These are phyloP conservation scores for Leccinum rimulosum DNA, from an alignment of 768 basidiomycete genomes.

Conservation along the genomic window DNA sequence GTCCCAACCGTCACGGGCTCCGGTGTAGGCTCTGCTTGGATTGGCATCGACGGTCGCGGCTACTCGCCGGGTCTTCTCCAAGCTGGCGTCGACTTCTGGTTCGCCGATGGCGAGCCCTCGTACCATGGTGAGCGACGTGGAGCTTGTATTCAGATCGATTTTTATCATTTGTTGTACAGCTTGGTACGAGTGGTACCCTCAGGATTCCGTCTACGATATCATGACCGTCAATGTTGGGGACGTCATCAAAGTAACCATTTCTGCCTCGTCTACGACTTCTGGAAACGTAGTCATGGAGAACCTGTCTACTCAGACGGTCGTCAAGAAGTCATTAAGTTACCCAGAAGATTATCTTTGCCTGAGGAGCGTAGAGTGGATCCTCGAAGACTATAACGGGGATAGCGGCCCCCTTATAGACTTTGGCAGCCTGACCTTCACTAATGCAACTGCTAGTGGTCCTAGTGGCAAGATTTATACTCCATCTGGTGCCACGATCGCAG, in stretches of 20 bases:
- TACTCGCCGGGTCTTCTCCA: slow-evolving; percentile 12
- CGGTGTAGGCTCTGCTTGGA: slow-evolving; percentile 10
- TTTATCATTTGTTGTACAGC: slow-evolving; percentile 8
- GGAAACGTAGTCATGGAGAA: slow-evolving; percentile 20
- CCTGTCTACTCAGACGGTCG: slow-evolving; percentile 12
- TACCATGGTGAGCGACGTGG: slow-evolving; percentile 5
- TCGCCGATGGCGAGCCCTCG: neutral
- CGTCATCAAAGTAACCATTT: slow-evolving; percentile 16
- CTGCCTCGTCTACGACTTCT: slow-evolving; percentile 18
- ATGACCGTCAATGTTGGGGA: slow-evolving; percentile 17
- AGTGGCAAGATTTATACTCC: slow-evolving; percentile 7
- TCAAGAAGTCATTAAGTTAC: slow-evolving; percentile 10
- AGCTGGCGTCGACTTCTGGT: slow-evolving; percentile 11
- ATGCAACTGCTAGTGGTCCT: slow-evolving; percentile 9
- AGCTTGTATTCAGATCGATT: neutral
- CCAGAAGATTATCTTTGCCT: slow-evolving; percentile 13
- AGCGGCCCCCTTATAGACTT: slow-evolving; percentile 18
- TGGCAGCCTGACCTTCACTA: slow-evolving; percentile 17
- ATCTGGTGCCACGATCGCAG: slow-evolving; percentile 7
- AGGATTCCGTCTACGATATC: slow-evolving; percentile 9
- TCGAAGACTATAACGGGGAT: slow-evolving; percentile 18
- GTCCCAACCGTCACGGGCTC: slow-evolving; percentile 3
- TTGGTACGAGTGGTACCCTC: slow-evolving; percentile 26
- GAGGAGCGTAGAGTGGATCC: slow-evolving; percentile 23
- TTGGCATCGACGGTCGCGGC: slow-evolving; percentile 15